phyloP scores from a whole-genome alignment of 1,284 basidiomycete genomes.

The Cryptococcus deneoformans region DNA sequence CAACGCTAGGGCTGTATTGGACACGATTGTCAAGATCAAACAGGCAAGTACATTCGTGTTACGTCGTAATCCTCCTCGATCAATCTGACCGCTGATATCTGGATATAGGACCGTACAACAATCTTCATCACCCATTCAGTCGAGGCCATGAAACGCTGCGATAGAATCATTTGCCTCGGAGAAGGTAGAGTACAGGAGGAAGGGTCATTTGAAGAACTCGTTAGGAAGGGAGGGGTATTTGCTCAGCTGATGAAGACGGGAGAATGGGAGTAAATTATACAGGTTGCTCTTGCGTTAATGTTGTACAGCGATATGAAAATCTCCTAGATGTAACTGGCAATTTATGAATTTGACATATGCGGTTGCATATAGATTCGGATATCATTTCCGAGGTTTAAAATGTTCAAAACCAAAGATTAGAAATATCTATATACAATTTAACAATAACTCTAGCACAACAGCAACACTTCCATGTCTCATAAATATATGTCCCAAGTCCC shows the following conservation, averaged over 20 bases:
- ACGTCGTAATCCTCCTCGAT: too few species aligned
- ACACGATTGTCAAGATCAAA: constrained; percentile 66
- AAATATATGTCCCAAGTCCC: too few species aligned
- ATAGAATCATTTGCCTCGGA: constrained; percentile 77
- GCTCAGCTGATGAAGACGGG: constrained; percentile 77
- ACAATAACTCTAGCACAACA: too few species aligned
- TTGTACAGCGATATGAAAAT: neutral
- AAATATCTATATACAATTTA: too few species aligned
- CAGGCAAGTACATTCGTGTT: constrained; percentile 43
- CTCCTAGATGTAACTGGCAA: neutral
- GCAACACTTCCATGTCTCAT: too few species aligned
- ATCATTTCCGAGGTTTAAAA: too few species aligned
- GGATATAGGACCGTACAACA: constrained; percentile 71
- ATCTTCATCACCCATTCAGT: constrained; percentile 93
- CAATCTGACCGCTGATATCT: constrained; percentile 60
- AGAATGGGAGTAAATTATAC: constrained; percentile 62
- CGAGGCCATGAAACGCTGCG: constrained; percentile 87
- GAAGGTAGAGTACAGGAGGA: constrained; percentile 71
- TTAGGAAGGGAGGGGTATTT: constrained; percentile 70
- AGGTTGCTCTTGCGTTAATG: neutral
- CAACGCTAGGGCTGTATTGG: constrained; percentile 75
- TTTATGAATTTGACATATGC: too few species aligned
- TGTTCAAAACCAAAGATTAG: too few species aligned
- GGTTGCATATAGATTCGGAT: too few species aligned
- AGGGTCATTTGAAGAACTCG: constrained; percentile 70